phyloP scores from a whole-genome alignment of 768 basidiomycete species.

The Xerocomellus intermedius region DNA sequence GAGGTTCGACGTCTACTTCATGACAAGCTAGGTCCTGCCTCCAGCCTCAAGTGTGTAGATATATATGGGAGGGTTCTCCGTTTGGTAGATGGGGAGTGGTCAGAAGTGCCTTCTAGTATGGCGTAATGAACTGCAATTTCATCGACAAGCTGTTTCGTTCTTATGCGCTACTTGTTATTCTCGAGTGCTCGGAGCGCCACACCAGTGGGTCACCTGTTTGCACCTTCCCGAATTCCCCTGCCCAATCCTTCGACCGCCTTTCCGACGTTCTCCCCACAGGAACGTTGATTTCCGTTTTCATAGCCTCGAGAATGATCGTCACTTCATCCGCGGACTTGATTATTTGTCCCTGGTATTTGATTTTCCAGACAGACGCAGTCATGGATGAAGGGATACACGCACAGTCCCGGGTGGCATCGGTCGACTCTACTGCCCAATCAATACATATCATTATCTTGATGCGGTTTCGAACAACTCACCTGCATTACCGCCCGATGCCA shows the following conservation, averaged over 20 bases:
- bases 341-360: conserved; percentile 43
- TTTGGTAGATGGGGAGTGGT: conserved; percentile 12
- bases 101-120: neutral
- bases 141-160: neutral
- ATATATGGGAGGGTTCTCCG: neutral
- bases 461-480: neutral
- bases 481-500: neutral
- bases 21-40: neutral
- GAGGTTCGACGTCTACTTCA: neutral
- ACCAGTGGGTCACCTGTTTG: conserved; percentile 47
- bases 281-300: conserved; percentile 63
- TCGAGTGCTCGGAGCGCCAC: conserved; percentile 12
- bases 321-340: conserved; percentile 43
- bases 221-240: conserved; percentile 42
- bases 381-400: conserved; percentile 35
- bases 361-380: conserved; percentile 50
- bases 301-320: conserved; percentile 56
- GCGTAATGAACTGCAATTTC: neutral
- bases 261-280: conserved; percentile 49
- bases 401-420: neutral
- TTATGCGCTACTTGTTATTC: too few relatives aligned
- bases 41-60: neutral
- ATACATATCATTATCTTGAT: neutral
- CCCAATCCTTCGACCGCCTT: conserved; percentile 41
- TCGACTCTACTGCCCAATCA: conserved; percentile 3